Evolutionary conservation across 1,284 basidiomycete species (phyloP).

Genomic region (Veloboletus limbatus): DNA sequence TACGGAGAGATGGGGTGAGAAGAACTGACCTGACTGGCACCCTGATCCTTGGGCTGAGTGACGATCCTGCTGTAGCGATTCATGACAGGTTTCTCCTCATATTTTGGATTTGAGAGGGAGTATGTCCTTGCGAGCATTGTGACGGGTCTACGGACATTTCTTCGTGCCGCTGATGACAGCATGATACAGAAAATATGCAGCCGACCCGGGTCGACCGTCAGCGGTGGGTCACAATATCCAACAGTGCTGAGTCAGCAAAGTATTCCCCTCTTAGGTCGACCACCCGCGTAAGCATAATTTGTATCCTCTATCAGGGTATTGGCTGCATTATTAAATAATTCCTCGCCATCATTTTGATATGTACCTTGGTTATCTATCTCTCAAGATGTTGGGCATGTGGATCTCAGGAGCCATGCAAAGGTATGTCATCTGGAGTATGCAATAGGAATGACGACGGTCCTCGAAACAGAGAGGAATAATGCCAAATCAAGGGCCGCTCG

Average conservation of each 20-base stretch:
- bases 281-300: too few relatives aligned
- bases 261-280: too few relatives aligned
- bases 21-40: conserved; percentile 77
- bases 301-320: too few relatives aligned
- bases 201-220: too few relatives aligned
- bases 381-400: background rate
- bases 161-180: conserved; percentile 24
- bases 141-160: conserved; percentile 16
- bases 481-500: too few relatives aligned
- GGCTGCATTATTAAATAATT: too few relatives aligned
- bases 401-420: background rate
- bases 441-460: background rate
- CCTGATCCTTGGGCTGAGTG: conserved; percentile 90
- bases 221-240: too few relatives aligned
- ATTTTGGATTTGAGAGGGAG: conserved; percentile 39
- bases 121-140: conserved; percentile 38
- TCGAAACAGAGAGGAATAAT: background rate
- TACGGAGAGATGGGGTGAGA: background rate
- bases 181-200: conserved; percentile 9
- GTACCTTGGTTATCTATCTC: too few relatives aligned
- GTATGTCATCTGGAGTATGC: too few relatives aligned
- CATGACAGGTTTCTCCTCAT: conserved; percentile 54
- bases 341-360: too few relatives aligned
- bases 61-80: conserved; percentile 84
- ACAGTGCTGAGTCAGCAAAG: conserved; percentile 24